Base-by-base conservation (phyloP, 176 grass and related monocot species). In the Puya raimondii region DNA sequence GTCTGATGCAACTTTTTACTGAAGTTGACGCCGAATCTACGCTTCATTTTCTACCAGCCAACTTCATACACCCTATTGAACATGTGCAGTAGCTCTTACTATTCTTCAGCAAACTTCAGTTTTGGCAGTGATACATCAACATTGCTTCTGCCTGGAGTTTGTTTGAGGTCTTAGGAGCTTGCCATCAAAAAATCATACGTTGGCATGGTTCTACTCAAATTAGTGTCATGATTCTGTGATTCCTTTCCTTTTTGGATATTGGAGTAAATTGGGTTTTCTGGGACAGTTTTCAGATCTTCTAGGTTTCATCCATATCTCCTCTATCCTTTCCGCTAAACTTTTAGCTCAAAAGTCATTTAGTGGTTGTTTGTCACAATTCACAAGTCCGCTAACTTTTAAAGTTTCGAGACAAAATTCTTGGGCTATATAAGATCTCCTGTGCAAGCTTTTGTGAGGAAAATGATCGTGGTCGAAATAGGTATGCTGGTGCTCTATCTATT, bases 1-100 rank as follows among this genome's bases (percentile, higher is more conserved):
- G 77, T 84, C 86, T 65, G 66, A 90, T 97, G 81, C 86, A 79
- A 66, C 65, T 80, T 72, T 77, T 80, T 73, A 76, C 67, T 85
- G 90, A 90, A 84, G 83, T 68, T 68, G 64, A 70, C 71, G 53
- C 79, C 42, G 79, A 75, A 80, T 83, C 74, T 75, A 76, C 67
- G 75, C 66, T 57, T 73, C 71, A 58, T 66, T 65, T 53, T 82
- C 70, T 82, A 74, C 20, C 1, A 69, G 4, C 53, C 33, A 67
- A 69, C 52, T 77, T 59, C 25, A 76, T 76, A 70, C 70, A 63
- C 65, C 69, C 80, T 68, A 70, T 84, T 74, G 82, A 86, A 73
- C 80, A 85, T 87, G 74, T 79, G 76, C 69, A 83, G 52, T 82
- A 82, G 54, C 71, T 85, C 66, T 64, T 72, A 22, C 77, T 76